phyloP scores from a whole-genome alignment of 768 basidiomycete species.

The Lactarius akahatsu region DNA sequence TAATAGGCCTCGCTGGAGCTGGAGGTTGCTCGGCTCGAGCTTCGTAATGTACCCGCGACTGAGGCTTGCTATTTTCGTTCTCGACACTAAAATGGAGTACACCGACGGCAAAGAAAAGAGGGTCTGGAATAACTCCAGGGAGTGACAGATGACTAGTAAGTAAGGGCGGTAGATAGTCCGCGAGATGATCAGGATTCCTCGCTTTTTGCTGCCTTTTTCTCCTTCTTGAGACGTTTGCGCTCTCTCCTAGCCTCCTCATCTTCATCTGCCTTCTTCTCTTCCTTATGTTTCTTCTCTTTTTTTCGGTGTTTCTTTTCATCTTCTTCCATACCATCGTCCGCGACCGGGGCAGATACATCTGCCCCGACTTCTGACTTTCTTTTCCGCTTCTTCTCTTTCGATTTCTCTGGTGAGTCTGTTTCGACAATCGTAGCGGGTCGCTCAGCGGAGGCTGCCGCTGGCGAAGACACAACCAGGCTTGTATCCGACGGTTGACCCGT shows the following conservation, averaged over 20 bases:
- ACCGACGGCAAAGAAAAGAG: not conserved
- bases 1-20: not conserved
- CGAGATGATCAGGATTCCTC: conserved; percentile 34
- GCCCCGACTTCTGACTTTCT: conserved; percentile 64
- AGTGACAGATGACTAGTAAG: not conserved
- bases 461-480: conserved; percentile 25
- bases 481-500: conserved; percentile 40
- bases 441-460: conserved; percentile 32
- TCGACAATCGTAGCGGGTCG: conserved; percentile 35
- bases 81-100: not conserved
- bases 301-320: conserved; percentile 58
- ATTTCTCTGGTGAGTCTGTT: conserved; percentile 43
- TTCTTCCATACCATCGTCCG: conserved; percentile 43
- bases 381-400: conserved; percentile 85
- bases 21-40: not conserved
- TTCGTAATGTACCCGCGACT: not conserved
- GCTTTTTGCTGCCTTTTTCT: conserved; percentile 56
- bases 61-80: not conserved
- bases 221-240: conserved; percentile 65
- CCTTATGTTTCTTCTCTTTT: conserved; percentile 41
- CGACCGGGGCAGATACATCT: conserved; percentile 42
- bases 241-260: conserved; percentile 63
- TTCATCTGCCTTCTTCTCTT: conserved; percentile 40
- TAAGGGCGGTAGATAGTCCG: not conserved
- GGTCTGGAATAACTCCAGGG: not conserved